Conservation (phyloP, 441 rosid species). For the Bruguiera hainesii region DNA sequence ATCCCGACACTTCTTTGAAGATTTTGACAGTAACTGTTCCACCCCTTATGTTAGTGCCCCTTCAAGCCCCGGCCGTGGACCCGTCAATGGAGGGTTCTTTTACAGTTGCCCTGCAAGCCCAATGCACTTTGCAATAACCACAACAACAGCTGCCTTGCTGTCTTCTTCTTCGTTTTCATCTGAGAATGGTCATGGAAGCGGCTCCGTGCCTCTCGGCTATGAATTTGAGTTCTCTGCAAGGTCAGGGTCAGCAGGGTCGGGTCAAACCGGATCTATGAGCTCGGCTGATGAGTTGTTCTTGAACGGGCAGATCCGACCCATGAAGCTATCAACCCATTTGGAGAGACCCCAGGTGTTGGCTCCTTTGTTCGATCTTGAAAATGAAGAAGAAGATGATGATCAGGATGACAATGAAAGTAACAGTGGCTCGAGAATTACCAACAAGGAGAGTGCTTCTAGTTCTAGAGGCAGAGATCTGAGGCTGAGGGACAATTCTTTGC, state of each 20-base stretch:
- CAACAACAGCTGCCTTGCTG: slow-evolving; percentile 28
- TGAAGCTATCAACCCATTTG: slow-evolving; percentile 82
- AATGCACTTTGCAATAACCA: slow-evolving; percentile 65
- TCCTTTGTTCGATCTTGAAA: slow-evolving; percentile 73
- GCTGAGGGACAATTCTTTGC: slow-evolving; percentile 56
- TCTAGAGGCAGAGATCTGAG: slow-evolving; percentile 73
- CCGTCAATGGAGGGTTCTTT: slow-evolving; percentile 54
- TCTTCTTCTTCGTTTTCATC: slow-evolving; percentile 25
- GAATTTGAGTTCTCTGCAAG: slow-evolving; percentile 86
- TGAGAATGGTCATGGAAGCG: slow-evolving; percentile 19
- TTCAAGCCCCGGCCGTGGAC: slow-evolving; percentile 80
- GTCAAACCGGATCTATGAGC: slow-evolving; percentile 59
- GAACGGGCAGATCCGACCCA: slow-evolving; percentile 90
- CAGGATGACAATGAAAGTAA: slow-evolving; percentile 6
- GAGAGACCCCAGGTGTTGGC: slow-evolving; percentile 66
- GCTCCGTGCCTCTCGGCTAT: slow-evolving; percentile 38
- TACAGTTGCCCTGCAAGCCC: slow-evolving; percentile 98
- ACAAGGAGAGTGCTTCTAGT: not conserved
- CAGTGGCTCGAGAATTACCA: not conserved
- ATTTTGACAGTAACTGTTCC: slow-evolving; percentile 65
- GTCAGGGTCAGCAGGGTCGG: slow-evolving; percentile 42
- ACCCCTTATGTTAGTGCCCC: slow-evolving; percentile 96
- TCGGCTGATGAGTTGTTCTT: slow-evolving; percentile 91
- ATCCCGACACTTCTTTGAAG: slow-evolving; percentile 36
- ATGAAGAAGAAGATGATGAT: slow-evolving; percentile 43